Conservation (phyloP, 805 yeast genomes). For the Kluyveromyces siamensis region DNA sequence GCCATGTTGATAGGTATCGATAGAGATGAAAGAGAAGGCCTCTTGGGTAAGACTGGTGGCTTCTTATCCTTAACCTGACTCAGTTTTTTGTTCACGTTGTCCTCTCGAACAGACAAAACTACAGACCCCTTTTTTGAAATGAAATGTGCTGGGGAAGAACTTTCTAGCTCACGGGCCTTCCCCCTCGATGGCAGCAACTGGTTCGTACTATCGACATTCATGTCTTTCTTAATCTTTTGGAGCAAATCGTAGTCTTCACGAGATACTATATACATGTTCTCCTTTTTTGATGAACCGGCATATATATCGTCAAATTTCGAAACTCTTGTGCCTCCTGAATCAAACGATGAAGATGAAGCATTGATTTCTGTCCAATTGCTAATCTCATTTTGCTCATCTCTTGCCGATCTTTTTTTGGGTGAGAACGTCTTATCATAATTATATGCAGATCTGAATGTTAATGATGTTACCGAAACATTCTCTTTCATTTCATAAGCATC, state of each 20-base stretch:
- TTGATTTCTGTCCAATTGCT: slow-evolving; percentile 10
- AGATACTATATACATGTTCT: slow-evolving; percentile 14
- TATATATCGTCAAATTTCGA: slow-evolving; percentile 1
- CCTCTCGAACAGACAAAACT: slow-evolving; percentile 1
- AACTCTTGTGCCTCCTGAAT: not conserved
- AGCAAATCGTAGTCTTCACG: slow-evolving; percentile 23
- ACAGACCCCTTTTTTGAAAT: not conserved
- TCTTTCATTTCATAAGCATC: slow-evolving; percentile 1
- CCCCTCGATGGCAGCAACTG: slow-evolving; percentile 18
- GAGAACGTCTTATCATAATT: slow-evolving; percentile 25
- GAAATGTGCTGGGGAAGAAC: not conserved
- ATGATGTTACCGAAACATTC: slow-evolving; percentile 3
- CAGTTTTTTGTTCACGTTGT: not conserved
- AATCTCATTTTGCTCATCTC: slow-evolving; percentile 8
- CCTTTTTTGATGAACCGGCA: not conserved
- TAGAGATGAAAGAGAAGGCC: not conserved
- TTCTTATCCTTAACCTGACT: not conserved
- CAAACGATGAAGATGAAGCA: not conserved
- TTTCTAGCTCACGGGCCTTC: slow-evolving; percentile 11
- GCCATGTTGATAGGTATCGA: not conserved
- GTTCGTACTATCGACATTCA: not conserved
- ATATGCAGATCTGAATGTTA: slow-evolving; percentile 24
- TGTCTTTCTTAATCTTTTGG: slow-evolving; percentile 13
- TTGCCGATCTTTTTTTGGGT: slow-evolving; percentile 10
- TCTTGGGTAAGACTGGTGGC: slow-evolving; percentile 9